Base-by-base conservation (phyloP, 2,329 filamentous ascomycete species). In the Fusarium musae region DNA sequence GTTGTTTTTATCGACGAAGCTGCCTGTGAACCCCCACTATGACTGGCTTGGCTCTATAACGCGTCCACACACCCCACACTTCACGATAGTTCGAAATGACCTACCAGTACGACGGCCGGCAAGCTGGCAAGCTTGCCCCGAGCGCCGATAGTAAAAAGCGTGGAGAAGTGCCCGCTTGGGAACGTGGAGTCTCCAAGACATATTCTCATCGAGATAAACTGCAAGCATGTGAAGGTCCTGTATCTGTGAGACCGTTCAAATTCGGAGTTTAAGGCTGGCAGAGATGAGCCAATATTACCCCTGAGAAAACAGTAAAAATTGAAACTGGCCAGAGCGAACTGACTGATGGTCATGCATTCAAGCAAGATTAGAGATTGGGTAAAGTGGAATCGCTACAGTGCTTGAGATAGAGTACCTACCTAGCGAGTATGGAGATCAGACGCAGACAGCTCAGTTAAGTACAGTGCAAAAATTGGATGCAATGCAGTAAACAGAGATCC, bases 271-370 rank as follows among this genome's bases (percentile, higher is more conserved):
- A 44, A 64, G 59, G 53, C 59, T 50, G 47, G 43, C 17, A 49
- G 42, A 49, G 28, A 49, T 21, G n/a, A 65, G 63, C 34, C 44
- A 34, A 37, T 32, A 39, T 56, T 64, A 63, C 67, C 70, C 71
- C 71, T 72, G 71, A 69, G 46, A 50, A 49, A 68, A 61, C 36
- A 42, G 40, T 30, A 40, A 42, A 42, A 66, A 66, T 46, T 42
- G 39, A 57, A 59, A 58, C 37, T 39, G 36, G 30, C 50, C 39
- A 59, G 43, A 68, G 63, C 43, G 63, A 69, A 74, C 67, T 74
- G 58, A 50, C 59, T 74, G 71, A 73, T 73, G 59, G 74, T 74
- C 70, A 73, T 74, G 70, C 66, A 73, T 23, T 47, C 54, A 43
- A 61, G 30, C 65, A 71, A 69, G 40, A 59, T 68, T 59, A 46